Evolutionary conservation across 441 rosid species (phyloP).

Genomic region (Populus tomentosa): DNA sequence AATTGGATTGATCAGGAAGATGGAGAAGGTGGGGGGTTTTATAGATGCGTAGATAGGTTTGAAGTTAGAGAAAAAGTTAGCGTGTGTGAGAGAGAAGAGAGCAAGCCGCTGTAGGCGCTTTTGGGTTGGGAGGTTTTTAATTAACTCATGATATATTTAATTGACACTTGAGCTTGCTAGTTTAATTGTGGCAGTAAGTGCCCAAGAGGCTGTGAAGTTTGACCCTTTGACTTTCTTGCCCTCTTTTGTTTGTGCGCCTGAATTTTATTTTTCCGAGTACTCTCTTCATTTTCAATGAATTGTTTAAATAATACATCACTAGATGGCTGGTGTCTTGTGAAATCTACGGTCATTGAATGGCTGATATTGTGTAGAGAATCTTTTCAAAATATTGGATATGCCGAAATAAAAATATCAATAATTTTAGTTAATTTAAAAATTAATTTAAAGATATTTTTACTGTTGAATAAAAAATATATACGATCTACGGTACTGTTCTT

Average conservation of each 20-base stretch:
- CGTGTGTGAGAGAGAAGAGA: slow-evolving; percentile 28
- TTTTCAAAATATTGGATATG: too few relatives aligned
- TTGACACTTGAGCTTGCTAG: slow-evolving; percentile 18
- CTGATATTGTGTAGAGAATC: too few relatives aligned
- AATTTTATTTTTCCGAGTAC: neutral
- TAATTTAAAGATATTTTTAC: too few relatives aligned
- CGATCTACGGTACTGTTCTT: too few relatives aligned
- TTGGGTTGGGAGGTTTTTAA: neutral
- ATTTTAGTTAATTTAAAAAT: too few relatives aligned
- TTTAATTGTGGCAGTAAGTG: slow-evolving; percentile 9
- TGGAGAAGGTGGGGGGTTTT: slow-evolving; percentile 36
- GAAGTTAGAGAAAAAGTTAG: slow-evolving; percentile 30
- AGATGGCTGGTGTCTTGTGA: too few relatives aligned
- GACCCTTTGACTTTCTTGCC: slow-evolving; percentile 64
- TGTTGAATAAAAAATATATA: too few relatives aligned
- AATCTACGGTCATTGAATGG: too few relatives aligned
- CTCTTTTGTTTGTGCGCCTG: neutral
- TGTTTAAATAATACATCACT: too few relatives aligned
- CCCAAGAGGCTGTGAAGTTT: slow-evolving; percentile 37
- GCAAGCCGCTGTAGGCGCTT: slow-evolving; percentile 45
- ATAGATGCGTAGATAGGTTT: slow-evolving; percentile 45
- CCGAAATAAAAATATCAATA: too few relatives aligned
- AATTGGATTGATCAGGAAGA: slow-evolving; percentile 29
- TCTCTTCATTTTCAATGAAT: neutral
- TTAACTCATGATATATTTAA: slow-evolving; percentile 2